Evolutionary conservation across 345 rosid species (phyloP), one percentile per base, ranked within the genome.

Genomic region (Eucalyptus tenuipes): DNA sequence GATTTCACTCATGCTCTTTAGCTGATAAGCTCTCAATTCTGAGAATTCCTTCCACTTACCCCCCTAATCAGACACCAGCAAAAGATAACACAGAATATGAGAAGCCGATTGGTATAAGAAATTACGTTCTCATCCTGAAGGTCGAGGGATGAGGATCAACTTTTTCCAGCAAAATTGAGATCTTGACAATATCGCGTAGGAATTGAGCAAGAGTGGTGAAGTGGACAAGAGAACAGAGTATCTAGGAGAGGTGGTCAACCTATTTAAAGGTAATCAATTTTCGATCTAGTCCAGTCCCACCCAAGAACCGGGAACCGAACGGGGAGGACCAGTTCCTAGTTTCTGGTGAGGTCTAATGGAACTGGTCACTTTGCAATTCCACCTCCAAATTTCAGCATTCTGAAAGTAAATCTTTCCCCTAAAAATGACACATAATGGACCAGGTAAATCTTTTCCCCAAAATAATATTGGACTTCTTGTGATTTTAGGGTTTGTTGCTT

Each of bases 221-320:
- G 8, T 97, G 93, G 71, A 92, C 93, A 13, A 93, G 90, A 33
- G 90, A 88, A 9, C 94, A 90, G 22, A 96, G 96, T 94, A 93
- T 95, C 44, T 94, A 93, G 48, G 93, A 88, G 18, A 97, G 94
- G 88, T 91, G 88, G 89, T 93, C 96, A 45, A 3, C 55, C 22
- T 50, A 50, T 50, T 50, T 50, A 50, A 50, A 50, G 9, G 9
- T 50, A 50, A 50, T 50, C 9, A 50, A 50, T 50, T 50, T 50
- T 50, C 22, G 2, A 50, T 50, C 55, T 4, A 1, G 22, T 50
- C 55, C 9, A 50, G 2, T 50, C 55, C 3, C 55, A 50, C 8
- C 55, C 9, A 50, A 50, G 53, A 50, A 50, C 9, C 0, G 1
- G 49, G 13, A 47, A 47, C 49, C 4, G 49, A 47, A 47, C 4